Conservation (phyloP, 78 protist species). For the Monocercomonoides exilis region DNA sequence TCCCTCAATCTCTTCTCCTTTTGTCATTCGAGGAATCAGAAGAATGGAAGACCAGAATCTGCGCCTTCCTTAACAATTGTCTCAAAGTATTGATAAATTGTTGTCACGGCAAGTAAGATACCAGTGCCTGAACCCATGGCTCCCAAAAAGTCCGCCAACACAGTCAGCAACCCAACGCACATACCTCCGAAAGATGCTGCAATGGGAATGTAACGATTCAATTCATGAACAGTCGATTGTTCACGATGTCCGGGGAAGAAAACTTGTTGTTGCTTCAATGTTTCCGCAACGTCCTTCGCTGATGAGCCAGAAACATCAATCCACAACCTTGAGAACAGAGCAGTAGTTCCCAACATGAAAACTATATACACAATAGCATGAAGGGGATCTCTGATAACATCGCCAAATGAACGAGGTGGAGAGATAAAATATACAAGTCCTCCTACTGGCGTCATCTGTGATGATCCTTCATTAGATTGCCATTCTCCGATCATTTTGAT, state of each 20-base stretch:
- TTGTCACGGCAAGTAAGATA: conserved; percentile 97
- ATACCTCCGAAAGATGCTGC: conserved; percentile 99
- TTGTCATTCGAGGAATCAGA: too few relatives aligned
- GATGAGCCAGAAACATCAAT: conserved; percentile 79
- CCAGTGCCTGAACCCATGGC: conserved; percentile 97
- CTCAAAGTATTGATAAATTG: conserved; percentile 94
- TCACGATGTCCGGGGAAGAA: conserved; percentile 58
- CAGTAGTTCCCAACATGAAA: conserved; percentile 90
- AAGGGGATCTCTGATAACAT: conserved; percentile 78
- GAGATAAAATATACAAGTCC: conserved; percentile 96
- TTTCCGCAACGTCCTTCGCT: conserved; percentile 87
- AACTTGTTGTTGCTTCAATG: conserved; percentile 82
- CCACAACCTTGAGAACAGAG: conserved; percentile 94
- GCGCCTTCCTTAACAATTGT: conserved; percentile 79
- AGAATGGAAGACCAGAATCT: background rate
- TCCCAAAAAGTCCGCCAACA: conserved; percentile 89
- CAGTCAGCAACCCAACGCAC: conserved; percentile 95
- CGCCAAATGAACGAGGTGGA: conserved; percentile 71
- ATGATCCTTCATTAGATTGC: conserved; percentile 28
- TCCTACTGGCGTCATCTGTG: conserved; percentile 64
- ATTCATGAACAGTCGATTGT: conserved; percentile 46
- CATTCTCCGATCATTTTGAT: conserved; percentile 88
- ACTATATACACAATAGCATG: conserved; percentile 84
- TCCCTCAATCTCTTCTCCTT: too few relatives aligned
- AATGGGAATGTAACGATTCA: conserved; percentile 95